Base-by-base conservation (phyloP, 148 eudicot genomes). In the Camellia lanceoleosa region DNA sequence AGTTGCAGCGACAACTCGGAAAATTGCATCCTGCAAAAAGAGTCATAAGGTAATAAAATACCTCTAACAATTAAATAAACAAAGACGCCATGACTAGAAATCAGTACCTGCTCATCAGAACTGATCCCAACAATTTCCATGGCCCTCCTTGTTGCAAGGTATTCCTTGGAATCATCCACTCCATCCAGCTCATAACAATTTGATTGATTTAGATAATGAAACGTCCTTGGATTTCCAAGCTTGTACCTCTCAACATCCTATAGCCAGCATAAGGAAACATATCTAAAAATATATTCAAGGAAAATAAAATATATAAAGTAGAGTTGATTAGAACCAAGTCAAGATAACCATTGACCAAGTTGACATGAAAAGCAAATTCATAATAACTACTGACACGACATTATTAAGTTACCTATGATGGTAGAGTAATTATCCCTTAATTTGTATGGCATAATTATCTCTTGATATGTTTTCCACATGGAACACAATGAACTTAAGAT, bases 151-250 rank as follows among this genome's bases (percentile, higher is more conserved):
- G 97, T 95, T 73, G 90, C 89, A 79, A 90, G 78, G 82, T 90
- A 95, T 84, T 92, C 99, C 75, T 90, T 86, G 71, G 94, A 87
- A 55, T 95, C 97, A 77, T 95, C 88, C 80, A 93, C 79, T 42
- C 86, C 99, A 83, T 87, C 89, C 68, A 95, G 81, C 85, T 91
- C 88, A 78, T 81, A 88, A 83, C 95, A 95, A 78, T 89, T 89
- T 80, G 97, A 87, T 85, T 95, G 99, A 85, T 95, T 96, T 64
- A 96, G 89, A 88, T 96, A 96, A 85, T 86, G 98, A 75, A 91
- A 96, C 66, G 42, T 80, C 80, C 91, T 90, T 68, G 99, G 94
- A 82, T 94, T 80, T 78, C 89, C 95, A 82, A 96, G 72, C 85
- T 93, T 96, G 83, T 87, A 91, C 79, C 81, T 92, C 80, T 92